These are phyloP conservation scores for Licmophora abbreviata DNA, from an alignment of 108 stramenopile species.

Conservation along the genomic window DNA sequence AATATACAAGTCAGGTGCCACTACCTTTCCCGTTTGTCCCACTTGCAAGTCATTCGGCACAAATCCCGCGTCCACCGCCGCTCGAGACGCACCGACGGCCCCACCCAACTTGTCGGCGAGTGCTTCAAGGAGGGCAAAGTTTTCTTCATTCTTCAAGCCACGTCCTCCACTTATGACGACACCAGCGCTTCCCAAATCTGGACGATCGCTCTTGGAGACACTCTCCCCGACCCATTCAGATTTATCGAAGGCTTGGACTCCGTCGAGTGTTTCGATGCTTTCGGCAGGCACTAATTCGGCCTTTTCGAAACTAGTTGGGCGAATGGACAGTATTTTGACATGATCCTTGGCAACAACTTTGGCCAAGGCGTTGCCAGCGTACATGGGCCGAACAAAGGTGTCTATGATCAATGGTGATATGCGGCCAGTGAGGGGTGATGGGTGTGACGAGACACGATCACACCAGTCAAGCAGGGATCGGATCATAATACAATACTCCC, in stretches of 20 bases:
- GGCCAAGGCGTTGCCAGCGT: conserved; percentile 98
- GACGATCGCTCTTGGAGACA: conserved; percentile 83
- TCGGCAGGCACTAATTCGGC: conserved; percentile 54
- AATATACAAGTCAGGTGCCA: conserved; percentile 91
- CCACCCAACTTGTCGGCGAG: conserved; percentile 93
- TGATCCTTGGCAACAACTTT: conserved; percentile 68
- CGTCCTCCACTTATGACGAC: conserved; percentile 96
- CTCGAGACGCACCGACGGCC: conserved; percentile 89
- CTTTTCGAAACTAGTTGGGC: conserved; percentile 97
- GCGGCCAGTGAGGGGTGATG: too few relatives aligned
- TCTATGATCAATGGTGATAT: too few relatives aligned
- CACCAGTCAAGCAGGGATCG: too few relatives aligned
- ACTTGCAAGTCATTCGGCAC: conserved; percentile 99
- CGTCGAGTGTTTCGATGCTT: conserved; percentile 57
- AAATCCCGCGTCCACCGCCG: conserved; percentile 98
- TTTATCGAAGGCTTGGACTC: conserved; percentile 39
- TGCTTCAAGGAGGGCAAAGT: conserved; percentile 90
- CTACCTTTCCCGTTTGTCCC: conserved; percentile 98
- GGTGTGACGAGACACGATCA: too few relatives aligned
- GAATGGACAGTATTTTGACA: conserved; percentile 82
- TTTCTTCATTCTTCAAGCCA: conserved; percentile 92
- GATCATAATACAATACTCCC: too few relatives aligned
- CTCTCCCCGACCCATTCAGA: conserved; percentile 60
- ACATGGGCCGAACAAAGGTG: conserved; percentile 94
- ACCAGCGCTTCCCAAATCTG: conserved; percentile 86